Base-by-base conservation (phyloP, 2,329 filamentous ascomycete genomes). In the Apiospora marii region DNA sequence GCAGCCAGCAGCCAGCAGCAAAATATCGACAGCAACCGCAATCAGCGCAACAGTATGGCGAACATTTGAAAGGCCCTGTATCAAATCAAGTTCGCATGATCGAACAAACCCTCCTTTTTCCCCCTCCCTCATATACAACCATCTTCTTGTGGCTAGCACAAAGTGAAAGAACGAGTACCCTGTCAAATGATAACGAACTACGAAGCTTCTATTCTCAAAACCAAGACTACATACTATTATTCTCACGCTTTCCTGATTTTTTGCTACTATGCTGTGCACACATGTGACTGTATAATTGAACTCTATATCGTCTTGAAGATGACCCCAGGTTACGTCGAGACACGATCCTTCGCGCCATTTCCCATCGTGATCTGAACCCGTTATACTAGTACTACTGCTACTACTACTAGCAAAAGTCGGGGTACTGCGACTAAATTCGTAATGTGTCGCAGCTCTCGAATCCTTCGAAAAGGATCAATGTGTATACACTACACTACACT, bases 1-100 rank as follows among this genome's bases (percentile, higher is more conserved):
- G 27, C 27, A 30, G 69, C 51, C 27, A 30, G 69, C 51, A 68
- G 67, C 70, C 51, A 68, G 67, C 70, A 70, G 72, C 48, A 70
- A 48, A 49, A 53, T n/a, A 70, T 70, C 72, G 70, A 73, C 70
- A 73, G 72, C 68, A 73, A 44, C 34, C 64, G 71, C 64, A 68
- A 68, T 70, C 44, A 61, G 44, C 43, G 69, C 67, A 72, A 30
- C 70, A 72, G 70, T 70, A 69, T 70, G 58, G 51, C 34, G 58
- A 72, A 72, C 37, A 70, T 48, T 46, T 49, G 69, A 70, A 73
- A 73, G 69, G 72, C 61, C 68, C 69, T 49, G 69, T 51, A 68
- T 37, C 68, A 61, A 41, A 41, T 41, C 37, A 41, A 41, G 64
- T 67, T 46, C 51, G 61, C 69, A 24, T 51, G 27, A 69, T 27